Evolutionary conservation across 73 alveolate genomes (phyloP).

Genomic region (Paramecium sexaurelia): DNA sequence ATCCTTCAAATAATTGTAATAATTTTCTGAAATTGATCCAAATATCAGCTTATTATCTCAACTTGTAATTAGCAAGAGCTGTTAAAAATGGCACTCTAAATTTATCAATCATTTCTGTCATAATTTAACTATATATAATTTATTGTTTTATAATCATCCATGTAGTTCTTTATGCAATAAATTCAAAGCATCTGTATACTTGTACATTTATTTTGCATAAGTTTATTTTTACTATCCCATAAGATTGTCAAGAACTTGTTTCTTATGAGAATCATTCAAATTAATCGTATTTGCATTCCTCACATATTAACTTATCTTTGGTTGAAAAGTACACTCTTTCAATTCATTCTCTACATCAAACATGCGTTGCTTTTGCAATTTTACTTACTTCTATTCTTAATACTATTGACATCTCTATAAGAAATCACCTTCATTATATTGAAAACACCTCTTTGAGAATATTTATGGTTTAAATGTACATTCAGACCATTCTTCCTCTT

Average conservation of each 20-base stretch:
- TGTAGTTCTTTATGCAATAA: not conserved
- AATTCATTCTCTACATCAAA: not conserved
- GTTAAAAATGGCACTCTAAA: not conserved
- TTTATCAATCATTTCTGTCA: not conserved
- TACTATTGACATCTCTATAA: not conserved
- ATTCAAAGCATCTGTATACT: not conserved
- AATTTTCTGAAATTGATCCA: not conserved
- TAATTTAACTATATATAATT: constrained; percentile 18
- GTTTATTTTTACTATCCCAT: not conserved
- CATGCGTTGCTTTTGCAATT: not conserved
- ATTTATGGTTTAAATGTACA: constrained; percentile 33
- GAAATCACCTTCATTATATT: not conserved
- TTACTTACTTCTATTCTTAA: not conserved
- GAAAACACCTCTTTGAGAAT: not conserved
- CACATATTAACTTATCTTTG: not conserved
- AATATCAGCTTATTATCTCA: not conserved
- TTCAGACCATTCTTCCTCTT: not conserved
- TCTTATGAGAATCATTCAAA: not conserved
- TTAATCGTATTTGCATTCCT: not conserved
- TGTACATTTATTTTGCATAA: not conserved
- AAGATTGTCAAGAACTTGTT: not conserved
- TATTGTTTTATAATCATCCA: not conserved
- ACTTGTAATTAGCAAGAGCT: not conserved
- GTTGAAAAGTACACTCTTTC: not conserved
- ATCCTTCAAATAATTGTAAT: not conserved